phyloP scores from a whole-genome alignment of 257 asterid genomes.

The Solanum dulcamara region DNA sequence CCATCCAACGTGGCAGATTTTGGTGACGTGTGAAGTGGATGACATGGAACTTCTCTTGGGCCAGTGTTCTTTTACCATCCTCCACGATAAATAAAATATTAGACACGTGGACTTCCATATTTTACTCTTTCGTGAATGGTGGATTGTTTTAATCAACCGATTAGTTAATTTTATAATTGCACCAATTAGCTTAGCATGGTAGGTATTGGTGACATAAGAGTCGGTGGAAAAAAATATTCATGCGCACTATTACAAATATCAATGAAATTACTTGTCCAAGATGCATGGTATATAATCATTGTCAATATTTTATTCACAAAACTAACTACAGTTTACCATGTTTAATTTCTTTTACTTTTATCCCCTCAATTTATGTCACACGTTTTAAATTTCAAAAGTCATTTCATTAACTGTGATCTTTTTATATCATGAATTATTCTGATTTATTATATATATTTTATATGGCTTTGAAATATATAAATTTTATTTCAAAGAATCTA shows the following conservation, averaged over 20 bases:
- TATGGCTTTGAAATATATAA: too few species aligned
- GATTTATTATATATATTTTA: too few species aligned
- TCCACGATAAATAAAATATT: not conserved
- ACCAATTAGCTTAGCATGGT: not conserved
- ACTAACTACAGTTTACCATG: too few species aligned
- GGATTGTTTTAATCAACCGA: not conserved
- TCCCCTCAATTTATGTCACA: too few species aligned
- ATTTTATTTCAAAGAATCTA: too few species aligned
- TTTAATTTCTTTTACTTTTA: too few species aligned
- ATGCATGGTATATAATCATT: not conserved
- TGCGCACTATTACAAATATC: not conserved
- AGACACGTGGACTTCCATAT: not conserved
- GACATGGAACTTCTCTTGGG: constrained; percentile 11
- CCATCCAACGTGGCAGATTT: constrained; percentile 11
- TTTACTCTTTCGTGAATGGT: not conserved
- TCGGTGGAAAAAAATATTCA: not conserved
- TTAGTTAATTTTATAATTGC: not conserved
- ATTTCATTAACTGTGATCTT: too few species aligned
- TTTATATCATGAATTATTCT: too few species aligned
- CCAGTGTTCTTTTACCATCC: not conserved
- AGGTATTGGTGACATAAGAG: not conserved
- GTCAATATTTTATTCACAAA: not conserved
- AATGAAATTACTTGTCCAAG: not conserved
- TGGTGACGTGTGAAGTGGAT: not conserved
- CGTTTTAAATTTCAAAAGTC: too few species aligned